Conservation (phyloP, 1,284 basidiomycete species). For the Leccinum fallax region DNA sequence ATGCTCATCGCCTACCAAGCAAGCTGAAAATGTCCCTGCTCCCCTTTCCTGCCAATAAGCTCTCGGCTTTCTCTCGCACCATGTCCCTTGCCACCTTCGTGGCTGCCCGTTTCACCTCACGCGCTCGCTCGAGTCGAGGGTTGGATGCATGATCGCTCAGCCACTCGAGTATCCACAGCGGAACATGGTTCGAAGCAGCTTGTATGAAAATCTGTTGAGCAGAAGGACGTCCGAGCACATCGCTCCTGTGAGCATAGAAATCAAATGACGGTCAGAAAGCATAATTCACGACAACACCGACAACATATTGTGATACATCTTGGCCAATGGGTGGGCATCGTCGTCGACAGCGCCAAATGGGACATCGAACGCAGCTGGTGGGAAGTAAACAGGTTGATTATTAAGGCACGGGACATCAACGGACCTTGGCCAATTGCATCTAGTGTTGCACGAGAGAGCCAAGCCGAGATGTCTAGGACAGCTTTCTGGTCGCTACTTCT, state of each 20-base stretch:
- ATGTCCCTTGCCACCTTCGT: slow-evolving; percentile 41
- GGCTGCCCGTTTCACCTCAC: slow-evolving; percentile 26
- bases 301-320: slow-evolving; percentile 37
- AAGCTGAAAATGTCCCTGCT: slow-evolving; percentile 46
- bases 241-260: slow-evolving; percentile 9
- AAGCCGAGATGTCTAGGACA: slow-evolving; percentile 44
- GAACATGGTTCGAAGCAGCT: slow-evolving; percentile 21
- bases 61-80: slow-evolving; percentile 45
- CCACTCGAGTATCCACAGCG: slow-evolving; percentile 37
- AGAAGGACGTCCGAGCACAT: slow-evolving; percentile 30
- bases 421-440: slow-evolving; percentile 45
- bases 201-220: slow-evolving; percentile 21
- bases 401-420: neutral
- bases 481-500: slow-evolving; percentile 30
- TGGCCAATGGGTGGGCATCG: slow-evolving; percentile 40
- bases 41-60: slow-evolving; percentile 32
- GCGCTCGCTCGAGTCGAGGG: slow-evolving; percentile 39
- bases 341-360: slow-evolving; percentile 39
- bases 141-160: slow-evolving; percentile 41
- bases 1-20: slow-evolving; percentile 35
- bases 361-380: slow-evolving; percentile 45
- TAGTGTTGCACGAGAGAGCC: slow-evolving; percentile 44
- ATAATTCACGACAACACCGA: slow-evolving; percentile 20
- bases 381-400: neutral
- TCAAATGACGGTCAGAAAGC: slow-evolving; percentile 2